Evolutionary conservation across 257 asterid species (phyloP), one percentile per base, ranked within the genome.

Genomic region (Gardenia jasminoides): DNA sequence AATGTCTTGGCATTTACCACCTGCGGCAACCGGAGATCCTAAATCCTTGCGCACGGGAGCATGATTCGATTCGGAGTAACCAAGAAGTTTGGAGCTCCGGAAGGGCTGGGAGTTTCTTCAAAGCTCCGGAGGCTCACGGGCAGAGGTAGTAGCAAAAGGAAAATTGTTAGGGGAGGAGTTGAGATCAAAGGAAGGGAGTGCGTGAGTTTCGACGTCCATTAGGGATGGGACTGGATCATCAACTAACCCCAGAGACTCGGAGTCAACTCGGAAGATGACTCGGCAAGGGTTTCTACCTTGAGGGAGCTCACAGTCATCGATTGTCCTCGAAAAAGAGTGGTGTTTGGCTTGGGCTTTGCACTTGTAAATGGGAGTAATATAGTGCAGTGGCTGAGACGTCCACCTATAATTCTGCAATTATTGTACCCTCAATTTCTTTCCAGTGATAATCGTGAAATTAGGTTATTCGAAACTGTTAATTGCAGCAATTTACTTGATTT

Each of bases 121-220:
- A 44, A 76, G 79, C 80, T 82, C 87, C 80, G 85, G 64, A 47
- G 19, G 86, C 39, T 80, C 56, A 17, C 74, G 64, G 44, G 22
- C 50, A 77, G 72, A 17, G 41, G 71, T 19, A 46, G 64, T 11
- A 52, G 83, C 13, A 48, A 78, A 76, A 50, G 84, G 80, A 36
- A 78, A 77, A 10, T 84, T 61, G 67, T 80, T 50, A 68, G 83
- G 82, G 54, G 41, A 64, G 47, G 85, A 83, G 39, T 33, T 82
- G 70, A 83, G 88, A 65, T 89, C 89, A 80, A 86, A 87, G 65
- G 83, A 22, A 58, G 90, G 76, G 59, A 77, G 82, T 61, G 88
- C 70, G 81, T 84, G 94, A 47, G 92, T 50, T 75, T 93, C 88
- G 70, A 88, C 90, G 83, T 88, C 96, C 95, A 90, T 90, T 67